A percentile compares a stretch with the other conserved stretches of the same genome.
phyloP scores from a whole-genome alignment of 805 yeast species.

The Komagataella mondaviorum region DNA sequence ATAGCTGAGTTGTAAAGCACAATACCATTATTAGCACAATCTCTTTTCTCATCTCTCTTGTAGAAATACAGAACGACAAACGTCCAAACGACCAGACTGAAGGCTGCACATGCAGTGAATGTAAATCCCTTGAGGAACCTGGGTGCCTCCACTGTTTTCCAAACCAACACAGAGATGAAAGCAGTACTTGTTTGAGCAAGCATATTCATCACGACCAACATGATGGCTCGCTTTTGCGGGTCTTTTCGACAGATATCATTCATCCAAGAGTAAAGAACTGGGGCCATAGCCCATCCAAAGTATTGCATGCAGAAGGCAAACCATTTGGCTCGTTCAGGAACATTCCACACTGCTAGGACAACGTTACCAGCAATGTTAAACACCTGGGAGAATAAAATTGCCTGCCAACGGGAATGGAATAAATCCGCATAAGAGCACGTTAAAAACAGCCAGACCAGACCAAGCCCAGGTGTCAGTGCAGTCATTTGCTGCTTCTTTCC shows the following conservation, averaged over 20 bases:
- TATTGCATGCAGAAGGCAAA: constrained; percentile 47
- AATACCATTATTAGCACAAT: constrained; percentile 35
- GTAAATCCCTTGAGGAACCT: constrained; percentile 35
- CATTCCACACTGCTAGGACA: constrained; percentile 45
- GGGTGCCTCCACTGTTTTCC: constrained; percentile 46
- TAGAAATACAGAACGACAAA: constrained; percentile 19
- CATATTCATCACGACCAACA: constrained; percentile 41
- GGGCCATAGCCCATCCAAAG: constrained; percentile 51
- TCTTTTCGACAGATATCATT: constrained; percentile 46
- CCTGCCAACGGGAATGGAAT: constrained; percentile 8
- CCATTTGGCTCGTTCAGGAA: constrained; percentile 45
- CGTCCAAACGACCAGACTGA: constrained; percentile 17
- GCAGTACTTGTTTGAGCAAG: constrained; percentile 27
- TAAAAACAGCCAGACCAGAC: constrained; percentile 23
- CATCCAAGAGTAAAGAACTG: constrained; percentile 44
- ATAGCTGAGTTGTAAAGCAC: constrained; percentile 24
- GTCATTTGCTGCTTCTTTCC: constrained; percentile 24
- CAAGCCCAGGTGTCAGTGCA: constrained; percentile 32
- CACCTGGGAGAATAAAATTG: constrained; percentile 7
- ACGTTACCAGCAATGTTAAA: constrained; percentile 42
- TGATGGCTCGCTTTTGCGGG: constrained; percentile 39
- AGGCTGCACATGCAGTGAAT: constrained; percentile 30
- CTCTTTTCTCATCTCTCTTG: constrained; percentile 34
- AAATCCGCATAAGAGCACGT: constrained; percentile 24
- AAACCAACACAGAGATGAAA: constrained; percentile 24